phyloP scores from a whole-genome alignment of 108 stramenopile genomes.

The Schizochytrium sp. region DNA sequence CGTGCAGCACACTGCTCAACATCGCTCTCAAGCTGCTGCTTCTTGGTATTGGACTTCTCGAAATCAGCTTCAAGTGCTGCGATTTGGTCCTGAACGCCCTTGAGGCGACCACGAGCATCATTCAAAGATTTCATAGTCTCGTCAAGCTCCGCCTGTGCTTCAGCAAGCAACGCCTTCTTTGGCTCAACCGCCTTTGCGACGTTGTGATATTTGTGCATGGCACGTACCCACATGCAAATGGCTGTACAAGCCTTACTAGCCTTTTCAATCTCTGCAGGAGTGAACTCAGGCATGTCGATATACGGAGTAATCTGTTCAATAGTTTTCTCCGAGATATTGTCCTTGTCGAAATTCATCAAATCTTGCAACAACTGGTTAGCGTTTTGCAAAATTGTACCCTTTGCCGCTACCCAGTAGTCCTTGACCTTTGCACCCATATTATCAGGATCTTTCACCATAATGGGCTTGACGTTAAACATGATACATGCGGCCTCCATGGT shows the following conservation, averaged over 20 bases:
- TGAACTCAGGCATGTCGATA: constrained; percentile 75
- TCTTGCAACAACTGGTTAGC: constrained; percentile 73
- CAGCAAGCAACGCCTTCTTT: constrained; percentile 69
- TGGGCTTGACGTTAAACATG: constrained; percentile 75
- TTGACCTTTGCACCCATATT: constrained; percentile 75
- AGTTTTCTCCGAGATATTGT: constrained; percentile 76
- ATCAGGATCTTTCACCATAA: constrained; percentile 73
- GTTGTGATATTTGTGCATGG: constrained; percentile 81
- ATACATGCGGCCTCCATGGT: constrained; percentile 78
- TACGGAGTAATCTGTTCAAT: constrained; percentile 75
- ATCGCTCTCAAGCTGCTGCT: constrained; percentile 72
- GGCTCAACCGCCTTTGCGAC: constrained; percentile 79
- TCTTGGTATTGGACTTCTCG: constrained; percentile 74
- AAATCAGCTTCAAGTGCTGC: constrained; percentile 70
- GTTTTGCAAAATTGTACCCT: constrained; percentile 70
- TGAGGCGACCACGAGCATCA: constrained; percentile 70
- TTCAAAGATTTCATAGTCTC: constrained; percentile 69
- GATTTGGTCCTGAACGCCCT: constrained; percentile 73
- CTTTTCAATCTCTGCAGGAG: constrained; percentile 75
- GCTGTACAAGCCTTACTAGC: constrained; percentile 78
- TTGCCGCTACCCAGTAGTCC: constrained; percentile 75
- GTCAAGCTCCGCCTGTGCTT: constrained; percentile 77
- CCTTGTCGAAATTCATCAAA: constrained; percentile 78
- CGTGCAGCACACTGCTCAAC: constrained; percentile 72
- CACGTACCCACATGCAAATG: constrained; percentile 81